phyloP scores from a whole-genome alignment of 1,139 yeast genomes.

The Diutina rugosa region DNA sequence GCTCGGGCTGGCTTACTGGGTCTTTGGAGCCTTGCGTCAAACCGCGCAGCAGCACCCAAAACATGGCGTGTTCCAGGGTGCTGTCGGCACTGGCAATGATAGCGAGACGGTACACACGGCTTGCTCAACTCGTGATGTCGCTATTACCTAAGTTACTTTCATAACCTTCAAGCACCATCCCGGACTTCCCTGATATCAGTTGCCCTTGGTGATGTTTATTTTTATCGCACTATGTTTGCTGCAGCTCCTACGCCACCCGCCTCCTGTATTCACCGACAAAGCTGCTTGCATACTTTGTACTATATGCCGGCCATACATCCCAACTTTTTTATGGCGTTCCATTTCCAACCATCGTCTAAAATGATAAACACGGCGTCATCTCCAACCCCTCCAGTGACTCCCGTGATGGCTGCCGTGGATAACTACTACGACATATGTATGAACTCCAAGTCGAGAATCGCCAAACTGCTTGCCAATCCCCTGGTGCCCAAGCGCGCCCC shows the following conservation, averaged over 20 bases:
- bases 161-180: background rate
- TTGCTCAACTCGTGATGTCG: background rate
- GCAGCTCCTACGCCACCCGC: background rate
- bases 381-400: background rate
- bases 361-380: background rate
- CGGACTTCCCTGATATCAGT: background rate
- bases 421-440: constrained; percentile 2
- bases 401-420: background rate
- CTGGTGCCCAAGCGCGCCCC: background rate
- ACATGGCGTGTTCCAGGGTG: background rate
- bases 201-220: background rate
- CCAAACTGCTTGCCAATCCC: background rate
- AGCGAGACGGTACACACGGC: background rate
- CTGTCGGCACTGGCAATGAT: too few relatives aligned
- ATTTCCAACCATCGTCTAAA: background rate
- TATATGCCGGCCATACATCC: background rate
- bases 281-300: background rate
- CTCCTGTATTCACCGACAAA: background rate
- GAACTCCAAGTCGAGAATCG: background rate
- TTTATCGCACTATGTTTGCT: background rate
- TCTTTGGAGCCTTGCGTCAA: background rate
- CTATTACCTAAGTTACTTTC: background rate
- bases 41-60: background rate
- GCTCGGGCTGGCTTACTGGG: background rate
- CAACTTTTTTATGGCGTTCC: background rate